Evolutionary conservation across 2,329 filamentous ascomycete species (phyloP).

Genomic region (Mycocentrospora acerina): DNA sequence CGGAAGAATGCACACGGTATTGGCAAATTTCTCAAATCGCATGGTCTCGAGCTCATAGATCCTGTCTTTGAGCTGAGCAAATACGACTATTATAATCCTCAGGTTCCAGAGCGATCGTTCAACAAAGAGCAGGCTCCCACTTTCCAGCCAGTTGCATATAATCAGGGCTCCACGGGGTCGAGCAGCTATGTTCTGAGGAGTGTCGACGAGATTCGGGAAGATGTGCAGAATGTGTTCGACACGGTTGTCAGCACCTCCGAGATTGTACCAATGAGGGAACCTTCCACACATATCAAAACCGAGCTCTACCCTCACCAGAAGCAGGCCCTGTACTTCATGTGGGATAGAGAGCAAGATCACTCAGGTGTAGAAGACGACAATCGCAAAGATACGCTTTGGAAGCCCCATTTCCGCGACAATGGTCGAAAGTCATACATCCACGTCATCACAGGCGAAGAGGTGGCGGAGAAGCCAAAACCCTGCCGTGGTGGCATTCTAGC

Average conservation of each 20-base stretch:
- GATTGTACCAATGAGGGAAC: conserved; percentile 72
- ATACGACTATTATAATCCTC: conserved; percentile 75
- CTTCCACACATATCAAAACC: conserved; percentile 63
- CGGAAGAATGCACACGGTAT: conserved; percentile 65
- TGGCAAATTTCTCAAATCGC: conserved; percentile 66
- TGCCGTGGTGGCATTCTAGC: conserved; percentile 51
- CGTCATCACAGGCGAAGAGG: conserved; percentile 70
- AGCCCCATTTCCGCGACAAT: conserved; percentile 57
- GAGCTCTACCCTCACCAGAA: conserved; percentile 82
- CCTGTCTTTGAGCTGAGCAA: conserved; percentile 64
- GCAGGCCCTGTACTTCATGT: conserved; percentile 87
- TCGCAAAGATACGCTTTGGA: conserved; percentile 76
- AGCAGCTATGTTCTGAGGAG: conserved; percentile 23
- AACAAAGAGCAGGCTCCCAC: conserved; percentile 1
- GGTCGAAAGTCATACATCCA: conserved; percentile 72
- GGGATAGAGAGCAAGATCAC: conserved; percentile 68
- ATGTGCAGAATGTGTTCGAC: conserved; percentile 87
- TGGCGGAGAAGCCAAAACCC: conserved; percentile 34
- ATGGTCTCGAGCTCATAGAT: conserved; percentile 66
- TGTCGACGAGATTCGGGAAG: conserved; percentile 81
- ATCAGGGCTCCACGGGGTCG: conserved; percentile 8
- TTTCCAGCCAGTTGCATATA: conserved; percentile 11
- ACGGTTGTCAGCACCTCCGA: conserved; percentile 70
- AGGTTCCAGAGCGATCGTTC: conserved; percentile 38
- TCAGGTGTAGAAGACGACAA: conserved; percentile 63